phyloP scores from a whole-genome alignment of 495 filamentous ascomycete genomes.

The Ascodesmis nigricans region DNA sequence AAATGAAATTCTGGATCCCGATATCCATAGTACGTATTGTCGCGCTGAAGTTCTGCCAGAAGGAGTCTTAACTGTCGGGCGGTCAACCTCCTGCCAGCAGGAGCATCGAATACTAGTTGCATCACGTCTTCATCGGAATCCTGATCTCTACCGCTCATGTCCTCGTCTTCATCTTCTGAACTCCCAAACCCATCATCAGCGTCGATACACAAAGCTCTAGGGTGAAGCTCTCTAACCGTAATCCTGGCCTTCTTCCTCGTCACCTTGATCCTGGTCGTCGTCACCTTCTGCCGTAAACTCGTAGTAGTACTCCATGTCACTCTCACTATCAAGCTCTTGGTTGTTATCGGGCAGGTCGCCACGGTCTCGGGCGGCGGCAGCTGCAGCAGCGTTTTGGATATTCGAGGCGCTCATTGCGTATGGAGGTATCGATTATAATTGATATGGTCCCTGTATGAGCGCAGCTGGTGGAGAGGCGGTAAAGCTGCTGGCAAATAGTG shows the following conservation, averaged over 20 bases:
- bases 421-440: no score
- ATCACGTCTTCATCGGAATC: neutral
- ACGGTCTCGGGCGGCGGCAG: no score
- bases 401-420: no score
- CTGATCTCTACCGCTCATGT: slow-evolving; percentile 23
- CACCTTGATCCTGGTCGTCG: neutral
- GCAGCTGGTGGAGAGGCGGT: no score
- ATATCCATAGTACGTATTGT: no score
- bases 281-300: neutral
- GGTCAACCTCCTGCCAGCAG: slow-evolving; percentile 25
- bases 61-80: no score
- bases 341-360: no score
- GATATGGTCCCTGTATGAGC: no score
- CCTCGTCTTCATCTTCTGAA: slow-evolving; percentile 31
- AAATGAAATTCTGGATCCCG: no score
- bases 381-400: no score
- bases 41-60: no score
- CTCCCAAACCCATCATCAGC: slow-evolving; percentile 26
- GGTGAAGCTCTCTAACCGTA: slow-evolving; percentile 10
- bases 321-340: neutral
- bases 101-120: neutral
- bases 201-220: slow-evolving; percentile 7
- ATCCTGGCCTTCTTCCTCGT: slow-evolving; percentile 9
- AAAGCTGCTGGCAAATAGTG: no score
- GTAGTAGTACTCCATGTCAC: slow-evolving; percentile 1